Percentiles rank a stretch among this genome's conserved stretches.
These are phyloP conservation scores for Harringtonia lauricola DNA, from an alignment of 2,329 filamentous ascomycete species.

Conservation along the genomic window DNA sequence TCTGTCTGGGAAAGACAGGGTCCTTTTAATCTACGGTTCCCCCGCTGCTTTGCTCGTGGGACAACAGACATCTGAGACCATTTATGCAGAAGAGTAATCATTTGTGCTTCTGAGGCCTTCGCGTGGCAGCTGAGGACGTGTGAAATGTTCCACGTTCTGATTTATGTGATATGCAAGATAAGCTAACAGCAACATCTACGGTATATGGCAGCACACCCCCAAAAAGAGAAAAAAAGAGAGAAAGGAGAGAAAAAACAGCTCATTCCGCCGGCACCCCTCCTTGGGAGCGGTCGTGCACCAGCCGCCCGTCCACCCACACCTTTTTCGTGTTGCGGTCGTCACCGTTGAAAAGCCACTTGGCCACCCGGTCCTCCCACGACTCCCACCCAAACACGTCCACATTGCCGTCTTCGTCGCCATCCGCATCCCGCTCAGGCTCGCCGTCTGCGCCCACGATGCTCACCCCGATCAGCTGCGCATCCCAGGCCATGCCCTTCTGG, in stretches of 20 bases:
- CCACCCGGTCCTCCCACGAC: conserved; percentile 71
- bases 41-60: too few species aligned
- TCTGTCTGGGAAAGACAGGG: too few species aligned
- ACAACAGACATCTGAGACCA: too few species aligned
- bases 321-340: conserved; percentile 82
- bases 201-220: too few species aligned
- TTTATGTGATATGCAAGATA: too few species aligned
- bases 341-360: conserved; percentile 91
- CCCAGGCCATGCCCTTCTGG: conserved; percentile 78
- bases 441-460: conserved; percentile 34
- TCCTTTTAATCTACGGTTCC: too few species aligned
- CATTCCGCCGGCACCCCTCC: not conserved
- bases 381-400: conserved; percentile 92
- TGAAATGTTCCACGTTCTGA: too few species aligned
- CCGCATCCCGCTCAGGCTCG: conserved; percentile 13
- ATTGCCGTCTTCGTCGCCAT: conserved; percentile 36
- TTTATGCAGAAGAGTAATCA: too few species aligned
- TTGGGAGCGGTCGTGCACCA: conserved; percentile 54
- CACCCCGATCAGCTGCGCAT: conserved; percentile 73
- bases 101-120: too few species aligned
- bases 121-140: too few species aligned
- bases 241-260: not conserved
- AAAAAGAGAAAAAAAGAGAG: not conserved
- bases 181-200: too few species aligned
- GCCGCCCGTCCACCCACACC: conserved; percentile 79